Conservation (phyloP, 1,284 basidiomycete species). For the Papiliotrema flavescens region DNA sequence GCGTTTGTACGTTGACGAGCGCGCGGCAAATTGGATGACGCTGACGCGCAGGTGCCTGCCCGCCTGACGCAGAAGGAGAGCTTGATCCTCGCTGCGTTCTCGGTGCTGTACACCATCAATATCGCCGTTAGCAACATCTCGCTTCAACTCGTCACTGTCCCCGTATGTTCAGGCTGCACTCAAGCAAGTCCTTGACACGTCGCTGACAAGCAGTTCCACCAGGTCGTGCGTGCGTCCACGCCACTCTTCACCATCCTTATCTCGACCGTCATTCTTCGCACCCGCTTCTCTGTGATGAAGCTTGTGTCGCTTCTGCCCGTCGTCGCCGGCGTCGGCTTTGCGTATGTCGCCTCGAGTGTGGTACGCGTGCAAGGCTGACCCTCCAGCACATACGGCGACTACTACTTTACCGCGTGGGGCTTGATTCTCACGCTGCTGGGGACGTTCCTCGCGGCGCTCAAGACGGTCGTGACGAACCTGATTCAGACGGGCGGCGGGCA, state of each 20-base stretch:
- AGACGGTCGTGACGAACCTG: slow-evolving; percentile 83
- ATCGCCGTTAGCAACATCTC: slow-evolving; percentile 89
- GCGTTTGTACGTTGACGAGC: slow-evolving; percentile 53
- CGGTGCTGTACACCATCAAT: slow-evolving; percentile 82
- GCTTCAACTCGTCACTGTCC: slow-evolving; percentile 80
- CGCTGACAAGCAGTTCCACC: slow-evolving; percentile 67
- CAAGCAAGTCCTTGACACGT: not conserved
- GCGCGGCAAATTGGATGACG: not conserved
- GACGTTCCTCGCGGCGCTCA: slow-evolving; percentile 81
- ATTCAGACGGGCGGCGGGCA: slow-evolving; percentile 56
- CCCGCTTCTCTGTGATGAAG: slow-evolving; percentile 53
- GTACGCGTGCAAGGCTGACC: not conserved
- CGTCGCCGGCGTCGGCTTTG: slow-evolving; percentile 83
- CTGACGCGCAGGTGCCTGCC: slow-evolving; percentile 52
- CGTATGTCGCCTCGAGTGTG: slow-evolving; percentile 57
- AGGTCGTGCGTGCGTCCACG: slow-evolving; percentile 86
- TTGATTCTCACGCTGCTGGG: slow-evolving; percentile 80
- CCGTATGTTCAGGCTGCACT: slow-evolving; percentile 57
- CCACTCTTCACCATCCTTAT: slow-evolving; percentile 84
- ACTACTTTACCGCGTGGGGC: slow-evolving; percentile 77
- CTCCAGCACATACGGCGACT: slow-evolving; percentile 79
- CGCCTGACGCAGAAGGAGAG: slow-evolving; percentile 59
- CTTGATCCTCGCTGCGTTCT: slow-evolving; percentile 69
- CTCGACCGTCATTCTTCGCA: slow-evolving; percentile 55
- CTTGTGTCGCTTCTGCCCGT: slow-evolving; percentile 78